These are phyloP conservation scores for Suillus tomentosus DNA, from an alignment of 768 basidiomycete species.

Conservation along the genomic window DNA sequence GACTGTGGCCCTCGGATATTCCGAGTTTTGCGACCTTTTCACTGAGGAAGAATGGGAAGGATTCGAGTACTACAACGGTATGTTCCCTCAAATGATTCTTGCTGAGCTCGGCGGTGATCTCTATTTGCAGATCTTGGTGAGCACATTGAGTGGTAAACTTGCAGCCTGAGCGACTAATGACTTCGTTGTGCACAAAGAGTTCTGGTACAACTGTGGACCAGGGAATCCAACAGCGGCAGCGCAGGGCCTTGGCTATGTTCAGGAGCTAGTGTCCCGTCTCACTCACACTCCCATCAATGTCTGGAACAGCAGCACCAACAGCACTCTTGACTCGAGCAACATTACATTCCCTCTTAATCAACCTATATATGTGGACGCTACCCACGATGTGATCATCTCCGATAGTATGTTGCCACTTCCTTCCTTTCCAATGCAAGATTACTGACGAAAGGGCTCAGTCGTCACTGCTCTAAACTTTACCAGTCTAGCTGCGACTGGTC, in stretches of 20 bases:
- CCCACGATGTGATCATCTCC: constrained; percentile 47
- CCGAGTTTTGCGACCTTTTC: constrained; percentile 51
- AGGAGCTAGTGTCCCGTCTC: constrained; percentile 46
- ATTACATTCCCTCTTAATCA: constrained; percentile 38
- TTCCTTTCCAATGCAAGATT: neutral
- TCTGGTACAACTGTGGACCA: constrained; percentile 43
- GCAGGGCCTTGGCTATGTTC: constrained; percentile 42
- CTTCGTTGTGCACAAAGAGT: neutral
- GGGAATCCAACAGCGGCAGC: constrained; percentile 45
- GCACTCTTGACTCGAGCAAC: constrained; percentile 43
- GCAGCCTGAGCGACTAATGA: neutral
- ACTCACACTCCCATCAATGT: constrained; percentile 38
- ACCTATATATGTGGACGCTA: constrained; percentile 47
- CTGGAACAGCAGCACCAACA: constrained; percentile 48
- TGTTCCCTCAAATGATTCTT: constrained; percentile 9
- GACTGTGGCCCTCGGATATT: constrained; percentile 53
- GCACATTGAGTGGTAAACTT: constrained; percentile 18
- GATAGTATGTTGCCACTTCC: constrained; percentile 27
- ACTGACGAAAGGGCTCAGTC: constrained; percentile 22
- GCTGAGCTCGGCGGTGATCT: neutral
- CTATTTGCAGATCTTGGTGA: constrained; percentile 9
- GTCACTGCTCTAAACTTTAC: constrained; percentile 49
- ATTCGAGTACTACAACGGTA: constrained; percentile 44
- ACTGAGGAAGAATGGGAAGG: constrained; percentile 54
- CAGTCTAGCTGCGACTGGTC: constrained; percentile 40